phyloP scores from a whole-genome alignment of 148 eudicot species.

The Camellia lanceoleosa region DNA sequence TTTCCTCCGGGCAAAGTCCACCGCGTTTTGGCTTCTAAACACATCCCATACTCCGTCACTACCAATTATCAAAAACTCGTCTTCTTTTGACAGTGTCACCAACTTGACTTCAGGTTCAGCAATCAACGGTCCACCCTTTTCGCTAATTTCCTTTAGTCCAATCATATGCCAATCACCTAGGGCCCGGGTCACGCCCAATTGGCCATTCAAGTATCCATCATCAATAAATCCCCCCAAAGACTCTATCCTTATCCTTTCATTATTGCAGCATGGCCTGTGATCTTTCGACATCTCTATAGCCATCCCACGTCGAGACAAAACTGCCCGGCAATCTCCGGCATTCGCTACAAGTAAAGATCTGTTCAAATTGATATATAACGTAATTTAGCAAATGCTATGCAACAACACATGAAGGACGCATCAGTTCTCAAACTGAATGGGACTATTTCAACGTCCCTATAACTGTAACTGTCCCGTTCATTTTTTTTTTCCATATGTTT shows the following conservation, averaged over 20 bases:
- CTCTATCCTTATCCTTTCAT: conserved; percentile 68
- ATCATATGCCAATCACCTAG: conserved; percentile 89
- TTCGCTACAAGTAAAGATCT: conserved; percentile 97
- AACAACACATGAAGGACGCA: no score
- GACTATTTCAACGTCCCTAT: no score
- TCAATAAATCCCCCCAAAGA: conserved; percentile 78
- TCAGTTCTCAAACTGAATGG: no score
- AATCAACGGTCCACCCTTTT: conserved; percentile 60
- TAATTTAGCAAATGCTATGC: not conserved
- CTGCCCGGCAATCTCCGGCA: conserved; percentile 96
- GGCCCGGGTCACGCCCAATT: conserved; percentile 80
- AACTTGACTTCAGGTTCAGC: conserved; percentile 85
- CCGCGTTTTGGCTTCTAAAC: conserved; percentile 85
- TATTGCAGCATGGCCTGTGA: conserved; percentile 74
- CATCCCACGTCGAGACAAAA: conserved; percentile 66
- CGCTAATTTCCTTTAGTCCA: conserved; percentile 59
- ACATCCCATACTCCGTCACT: conserved; percentile 94
- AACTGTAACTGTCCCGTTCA: no score
- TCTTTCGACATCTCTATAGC: conserved; percentile 87
- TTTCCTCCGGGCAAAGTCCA: conserved; percentile 72
- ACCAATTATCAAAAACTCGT: conserved; percentile 78
- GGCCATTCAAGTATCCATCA: conserved; percentile 86
- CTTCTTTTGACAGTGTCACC: conserved; percentile 63
- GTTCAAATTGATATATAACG: conserved; percentile 27
- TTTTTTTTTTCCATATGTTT: no score